These are phyloP conservation scores for Globisporangium ultimum DNA, from an alignment of 352 stramenopile species.

Conservation along the genomic window DNA sequence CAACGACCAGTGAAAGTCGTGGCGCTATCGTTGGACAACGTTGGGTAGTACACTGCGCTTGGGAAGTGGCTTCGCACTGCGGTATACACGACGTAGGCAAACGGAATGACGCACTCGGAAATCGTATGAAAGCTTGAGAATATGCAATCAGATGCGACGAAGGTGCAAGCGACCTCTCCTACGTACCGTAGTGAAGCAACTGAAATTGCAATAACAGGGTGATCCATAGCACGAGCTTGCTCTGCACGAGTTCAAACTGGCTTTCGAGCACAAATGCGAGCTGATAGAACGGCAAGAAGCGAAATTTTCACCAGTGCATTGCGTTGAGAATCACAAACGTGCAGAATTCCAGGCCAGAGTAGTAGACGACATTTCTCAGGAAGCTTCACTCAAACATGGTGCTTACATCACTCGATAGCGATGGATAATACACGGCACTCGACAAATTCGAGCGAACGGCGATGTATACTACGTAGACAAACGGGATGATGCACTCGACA, in stretches of 20 bases:
- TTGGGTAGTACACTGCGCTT: constrained; percentile 13
- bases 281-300: constrained; percentile 26
- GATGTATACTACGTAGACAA: constrained; percentile 12
- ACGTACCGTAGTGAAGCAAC: too few relatives aligned
- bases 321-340: constrained; percentile 8
- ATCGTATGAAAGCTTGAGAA: too few relatives aligned
- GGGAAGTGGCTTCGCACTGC: constrained; percentile 8
- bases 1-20: not conserved
- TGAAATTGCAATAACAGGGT: too few relatives aligned
- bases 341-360: constrained; percentile 7
- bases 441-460: constrained; percentile 6
- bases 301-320: constrained; percentile 2
- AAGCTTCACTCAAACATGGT: not conserved
- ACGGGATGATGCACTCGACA: constrained; percentile 20
- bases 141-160: too few relatives aligned
- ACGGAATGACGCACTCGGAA: constrained; percentile 19
- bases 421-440: constrained; percentile 15
- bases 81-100: constrained; percentile 11
- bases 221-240: too few relatives aligned
- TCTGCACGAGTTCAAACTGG: too few relatives aligned
- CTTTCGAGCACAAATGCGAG: constrained; percentile 47
- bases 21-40: not conserved
- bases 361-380: constrained; percentile 9
- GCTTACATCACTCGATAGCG: not conserved
- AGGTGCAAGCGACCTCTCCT: too few relatives aligned